A percentile compares a stretch with the other conserved stretches of the same genome.
phyloP scores from a whole-genome alignment of 208 protist species.

The Crithidia mellificae region DNA sequence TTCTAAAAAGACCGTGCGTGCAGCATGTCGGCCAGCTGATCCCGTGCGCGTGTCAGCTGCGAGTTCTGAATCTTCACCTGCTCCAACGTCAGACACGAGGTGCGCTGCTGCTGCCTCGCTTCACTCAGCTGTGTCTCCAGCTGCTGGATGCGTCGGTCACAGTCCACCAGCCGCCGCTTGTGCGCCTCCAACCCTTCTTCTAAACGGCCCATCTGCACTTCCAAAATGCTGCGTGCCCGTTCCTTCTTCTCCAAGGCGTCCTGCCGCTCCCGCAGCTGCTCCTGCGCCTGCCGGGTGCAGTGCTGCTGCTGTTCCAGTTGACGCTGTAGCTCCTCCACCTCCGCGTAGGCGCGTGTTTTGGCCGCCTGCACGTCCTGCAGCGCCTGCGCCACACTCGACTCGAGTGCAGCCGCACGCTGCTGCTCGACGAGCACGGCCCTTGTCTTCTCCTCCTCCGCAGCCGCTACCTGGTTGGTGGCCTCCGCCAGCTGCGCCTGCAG shows the following conservation, averaged over 20 bases:
- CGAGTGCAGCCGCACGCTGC: conserved; percentile 27
- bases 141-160: conserved; percentile 44
- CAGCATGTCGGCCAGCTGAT: conserved; percentile 49
- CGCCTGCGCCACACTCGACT: conserved; percentile 33
- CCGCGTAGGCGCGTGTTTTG: conserved; percentile 32
- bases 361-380: conserved; percentile 36
- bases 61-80: conserved; percentile 57
- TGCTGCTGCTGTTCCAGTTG: conserved; percentile 34
- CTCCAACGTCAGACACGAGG: conserved; percentile 53
- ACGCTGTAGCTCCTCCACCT: conserved; percentile 37
- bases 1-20: conserved; percentile 16
- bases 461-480: conserved; percentile 9
- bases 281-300: conserved; percentile 28
- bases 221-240: conserved; percentile 39
- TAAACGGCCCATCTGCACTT: conserved; percentile 43
- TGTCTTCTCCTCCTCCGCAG: conserved; percentile 26
- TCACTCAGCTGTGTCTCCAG: conserved; percentile 50
- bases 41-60: conserved; percentile 43
- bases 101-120: conserved; percentile 40
- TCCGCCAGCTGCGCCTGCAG: conserved; percentile 39
- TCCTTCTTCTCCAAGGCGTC: conserved; percentile 27
- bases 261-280: conserved; percentile 29
- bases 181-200: conserved; percentile 57
- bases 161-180: conserved; percentile 51
- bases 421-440: conserved; percentile 23